Evolutionary conservation across 345 rosid species (phyloP), one percentile per base, ranked within the genome.

Genomic region (Arabis alpina): DNA sequence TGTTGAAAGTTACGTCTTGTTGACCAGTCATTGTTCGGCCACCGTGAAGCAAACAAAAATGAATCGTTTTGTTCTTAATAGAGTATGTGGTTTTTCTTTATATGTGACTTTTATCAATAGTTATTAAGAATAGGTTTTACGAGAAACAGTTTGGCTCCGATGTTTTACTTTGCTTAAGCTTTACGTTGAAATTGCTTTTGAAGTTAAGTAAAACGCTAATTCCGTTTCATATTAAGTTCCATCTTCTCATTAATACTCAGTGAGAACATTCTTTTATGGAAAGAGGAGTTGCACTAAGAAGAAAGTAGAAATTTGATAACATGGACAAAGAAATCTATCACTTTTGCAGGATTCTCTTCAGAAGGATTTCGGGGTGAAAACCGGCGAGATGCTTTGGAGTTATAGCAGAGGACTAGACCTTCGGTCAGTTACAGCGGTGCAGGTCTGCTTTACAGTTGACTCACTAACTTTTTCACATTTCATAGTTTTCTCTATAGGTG

Each of bases 341-440:
- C 15, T 60, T 79, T 52, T 72, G 47, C 74, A 92, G 98, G 91
- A 85, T 15, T 66, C 83, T 65, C 92, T 93, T 69, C 94, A 84
- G 71, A 93, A 81, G 78, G 94, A 87, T 68, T 93, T 86, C 69
- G 98, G 98, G 75, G 50, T 44, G 51, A 93, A 88, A 86, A 93
- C 96, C 48, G 97, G 98, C 56, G 98, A 93, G 77, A 93, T 93
- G 97, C 80, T 93, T 48, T 93, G 97, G 97, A 91, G 85, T 68
- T 87, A 87, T 77, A 80, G 97, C 64, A 85, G 97, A 83, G 98
- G 98, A 71, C 54, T 88, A 41, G 97, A 90, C 79, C 83, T 80
- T 77, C 89, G 92, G 59, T 72, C 79, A 62, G 97, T 93, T 61
- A 92, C 87, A 48, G 58, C 79, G 44, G 85, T 87, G 76, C 91